These are phyloP conservation scores for Aspergillaceae sp. DNA, from an alignment of 2,329 filamentous ascomycete genomes.

Conservation along the genomic window DNA sequence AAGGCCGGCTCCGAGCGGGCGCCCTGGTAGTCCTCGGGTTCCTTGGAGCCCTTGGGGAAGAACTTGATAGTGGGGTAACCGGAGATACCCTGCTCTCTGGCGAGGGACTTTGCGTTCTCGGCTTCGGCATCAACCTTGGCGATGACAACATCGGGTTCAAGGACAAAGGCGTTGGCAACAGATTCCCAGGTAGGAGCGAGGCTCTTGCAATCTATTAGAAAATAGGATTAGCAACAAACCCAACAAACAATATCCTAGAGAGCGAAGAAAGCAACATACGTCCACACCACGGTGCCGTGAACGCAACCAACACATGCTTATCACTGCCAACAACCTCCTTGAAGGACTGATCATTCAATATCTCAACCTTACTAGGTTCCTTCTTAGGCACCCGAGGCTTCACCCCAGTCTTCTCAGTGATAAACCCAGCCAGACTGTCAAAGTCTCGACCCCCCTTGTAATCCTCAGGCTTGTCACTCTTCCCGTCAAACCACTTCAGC, in stretches of 20 bases:
- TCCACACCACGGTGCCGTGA: conserved; percentile 97
- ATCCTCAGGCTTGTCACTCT: conserved; percentile 73
- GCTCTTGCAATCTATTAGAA: conserved; percentile 77
- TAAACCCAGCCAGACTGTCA: conserved; percentile 71
- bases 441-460: conserved; percentile 83
- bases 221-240: conserved; percentile 3
- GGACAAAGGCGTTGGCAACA: conserved; percentile 69
- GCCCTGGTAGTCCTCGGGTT: conserved; percentile 62
- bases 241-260: conserved; percentile 2
- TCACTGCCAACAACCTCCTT: conserved; percentile 68
- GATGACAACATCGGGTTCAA: conserved; percentile 70
- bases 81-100: conserved; percentile 65
- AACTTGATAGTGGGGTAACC: conserved; percentile 97
- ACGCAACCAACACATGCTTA: conserved; percentile 87
- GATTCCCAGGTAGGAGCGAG: conserved; percentile 87
- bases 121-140: conserved; percentile 95
- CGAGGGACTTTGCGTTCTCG: conserved; percentile 70
- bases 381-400: conserved; percentile 58
- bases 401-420: conserved; percentile 77
- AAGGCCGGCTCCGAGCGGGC: conserved; percentile 70
- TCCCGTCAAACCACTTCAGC: conserved; percentile 95
- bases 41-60: conserved; percentile 77
- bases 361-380: conserved; percentile 64
- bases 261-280: conserved; percentile 54
- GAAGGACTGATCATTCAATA: conserved; percentile 74